phyloP scores from a whole-genome alignment of 2,329 filamentous ascomycete species.

The Pseudocercospora pini-densiflorae region DNA sequence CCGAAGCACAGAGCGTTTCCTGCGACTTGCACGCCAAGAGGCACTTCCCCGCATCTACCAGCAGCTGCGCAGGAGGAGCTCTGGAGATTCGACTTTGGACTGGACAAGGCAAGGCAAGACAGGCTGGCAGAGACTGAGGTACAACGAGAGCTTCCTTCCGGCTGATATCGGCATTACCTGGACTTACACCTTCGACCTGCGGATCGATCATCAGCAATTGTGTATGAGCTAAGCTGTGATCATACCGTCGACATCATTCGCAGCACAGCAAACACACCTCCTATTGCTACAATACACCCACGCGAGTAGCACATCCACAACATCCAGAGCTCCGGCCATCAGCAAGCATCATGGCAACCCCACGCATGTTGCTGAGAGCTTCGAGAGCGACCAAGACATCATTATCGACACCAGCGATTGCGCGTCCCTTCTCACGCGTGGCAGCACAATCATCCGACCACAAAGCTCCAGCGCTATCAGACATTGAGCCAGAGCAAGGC shows the following conservation, averaged over 20 bases:
- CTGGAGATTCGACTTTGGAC: background rate
- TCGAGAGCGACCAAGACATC: constrained; percentile 15
- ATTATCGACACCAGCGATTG: constrained; percentile 8
- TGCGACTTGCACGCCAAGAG: background rate
- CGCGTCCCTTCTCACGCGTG: constrained; percentile 24
- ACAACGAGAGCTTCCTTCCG: constrained; percentile 1
- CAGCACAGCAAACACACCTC: background rate
- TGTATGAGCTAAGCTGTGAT: background rate
- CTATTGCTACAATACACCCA: background rate
- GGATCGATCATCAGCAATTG: background rate
- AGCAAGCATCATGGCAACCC: constrained; percentile 10
- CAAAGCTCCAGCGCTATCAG: constrained; percentile 75
- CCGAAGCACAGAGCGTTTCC: background rate
- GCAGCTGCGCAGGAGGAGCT: background rate
- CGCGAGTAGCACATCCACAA: background rate
- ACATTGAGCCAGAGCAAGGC: constrained; percentile 76
- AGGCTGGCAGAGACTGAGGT: background rate
- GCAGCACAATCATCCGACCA: constrained; percentile 18
- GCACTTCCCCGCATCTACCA: background rate
- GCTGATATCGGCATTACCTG: background rate
- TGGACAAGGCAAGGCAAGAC: background rate
- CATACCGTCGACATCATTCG: background rate
- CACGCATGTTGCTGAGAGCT: constrained; percentile 8
- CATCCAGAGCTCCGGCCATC: constrained; percentile 4
- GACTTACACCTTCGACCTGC: background rate